Evolutionary conservation across 179 eudicot species (phyloP), one percentile per base, ranked within the genome.

Genomic region (Heliamphora ciliata): DNA sequence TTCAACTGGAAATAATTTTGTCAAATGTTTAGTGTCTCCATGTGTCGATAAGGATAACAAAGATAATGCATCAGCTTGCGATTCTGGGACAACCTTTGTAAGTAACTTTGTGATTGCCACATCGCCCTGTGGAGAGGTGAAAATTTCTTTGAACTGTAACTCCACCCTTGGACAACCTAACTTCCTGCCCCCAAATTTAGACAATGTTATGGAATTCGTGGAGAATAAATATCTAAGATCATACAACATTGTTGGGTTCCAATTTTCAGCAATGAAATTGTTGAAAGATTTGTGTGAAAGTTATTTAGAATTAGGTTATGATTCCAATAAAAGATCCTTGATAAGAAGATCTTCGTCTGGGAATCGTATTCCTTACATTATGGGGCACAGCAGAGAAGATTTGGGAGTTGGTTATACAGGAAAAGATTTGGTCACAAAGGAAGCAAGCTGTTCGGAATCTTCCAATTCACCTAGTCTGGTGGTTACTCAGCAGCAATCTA

Each of bases 261-360:
- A 79, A 44, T 89, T 89, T 79, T 87, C 89, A 6, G 44, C 83
- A 9, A 54, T 69, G 14, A 83, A 84, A 68, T 59, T 89, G 40
- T 84, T 89, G 91, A 81, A 47, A 69, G 87, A 89, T 44, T 66
- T 89, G 11, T 89, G 92, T 68, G 86, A 88, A 59, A 67, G 82
- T 78, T 88, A 79, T 61, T 70, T 83, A 66, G 84, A 79, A 74
- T 77, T 80, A 65, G 85, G 88, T 46, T 71, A 77, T 47, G 47
- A n/a, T 21, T 65, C 74, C 67, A 69, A 72, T 75, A 81, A 47
- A 48, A 54, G 55, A 52, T 46, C 55, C 18, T 8, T 68, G 31
- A 31, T 31, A 67, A 56, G 15, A 66, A 46, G 47, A 74, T 31
- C 74, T 76, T 14, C 31, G 4, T 24, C 31, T 56, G 68, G 8